These are phyloP conservation scores for Tuber umbilicatum DNA, from an alignment of 495 filamentous ascomycete species.

Conservation along the genomic window DNA sequence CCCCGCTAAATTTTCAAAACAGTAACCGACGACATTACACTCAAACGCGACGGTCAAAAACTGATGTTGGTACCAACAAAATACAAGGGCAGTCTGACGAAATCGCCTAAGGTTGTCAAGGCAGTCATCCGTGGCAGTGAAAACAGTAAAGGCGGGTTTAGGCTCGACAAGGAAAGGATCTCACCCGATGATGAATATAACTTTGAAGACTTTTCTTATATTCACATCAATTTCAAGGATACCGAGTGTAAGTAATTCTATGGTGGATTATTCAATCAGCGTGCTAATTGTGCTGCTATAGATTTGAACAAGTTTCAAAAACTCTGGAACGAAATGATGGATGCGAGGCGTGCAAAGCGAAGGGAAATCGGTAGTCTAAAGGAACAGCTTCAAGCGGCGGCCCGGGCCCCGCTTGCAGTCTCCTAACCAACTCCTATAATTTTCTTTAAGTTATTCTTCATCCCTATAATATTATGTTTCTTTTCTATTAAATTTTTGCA, in stretches of 20 bases:
- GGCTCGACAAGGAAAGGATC: conserved; percentile 21
- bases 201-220: conserved; percentile 22
- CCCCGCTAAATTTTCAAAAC: conserved; percentile 3
- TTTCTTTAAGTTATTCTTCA: not conserved
- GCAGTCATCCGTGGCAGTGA: conserved; percentile 13
- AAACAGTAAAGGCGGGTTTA: conserved; percentile 19
- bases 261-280: not conserved
- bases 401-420: conserved; percentile 13
- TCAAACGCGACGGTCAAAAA: conserved; percentile 16
- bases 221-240: conserved; percentile 25
- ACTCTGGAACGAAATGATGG: conserved; percentile 25
- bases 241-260: conserved; percentile 4
- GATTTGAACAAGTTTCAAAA: conserved; percentile 24
- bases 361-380: not conserved
- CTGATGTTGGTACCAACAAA: conserved; percentile 19
- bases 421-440: not conserved
- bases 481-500: not conserved
- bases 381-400: conserved; percentile 7
- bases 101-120: conserved; percentile 13
- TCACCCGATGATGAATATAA: conserved; percentile 16
- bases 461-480: not conserved
- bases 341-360: conserved; percentile 7
- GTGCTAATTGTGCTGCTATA: not conserved
- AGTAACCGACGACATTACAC: conserved; percentile 27
- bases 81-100: conserved; percentile 13